phyloP scores from a whole-genome alignment of 495 filamentous ascomycete species.

The Copromyces sp. region DNA sequence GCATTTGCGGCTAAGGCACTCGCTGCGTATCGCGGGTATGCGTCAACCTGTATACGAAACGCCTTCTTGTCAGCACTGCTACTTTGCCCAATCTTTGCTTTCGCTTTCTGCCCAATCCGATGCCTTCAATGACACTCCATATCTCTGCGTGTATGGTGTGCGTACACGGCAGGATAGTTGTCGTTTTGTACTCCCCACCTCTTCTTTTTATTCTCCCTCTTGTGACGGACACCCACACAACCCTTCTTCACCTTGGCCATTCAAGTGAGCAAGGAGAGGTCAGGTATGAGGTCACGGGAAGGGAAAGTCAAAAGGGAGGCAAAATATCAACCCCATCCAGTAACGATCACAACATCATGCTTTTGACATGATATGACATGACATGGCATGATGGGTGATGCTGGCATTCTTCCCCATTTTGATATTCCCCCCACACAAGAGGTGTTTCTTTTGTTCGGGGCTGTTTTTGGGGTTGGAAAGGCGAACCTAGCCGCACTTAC shows the following conservation, averaged over 20 bases:
- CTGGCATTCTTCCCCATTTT: background rate
- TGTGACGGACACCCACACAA: background rate
- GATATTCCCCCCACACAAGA: background rate
- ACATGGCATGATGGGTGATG: background rate
- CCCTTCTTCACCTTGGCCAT: background rate
- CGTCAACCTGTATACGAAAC: slow-evolving; percentile 50
- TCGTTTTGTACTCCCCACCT: background rate
- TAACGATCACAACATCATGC: background rate
- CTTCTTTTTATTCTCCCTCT: background rate
- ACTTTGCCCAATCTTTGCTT: background rate
- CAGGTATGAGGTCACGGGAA: background rate
- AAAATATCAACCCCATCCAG: background rate
- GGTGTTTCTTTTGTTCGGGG: background rate
- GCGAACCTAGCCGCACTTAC: slow-evolving; percentile 21
- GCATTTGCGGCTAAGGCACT: slow-evolving; percentile 82
- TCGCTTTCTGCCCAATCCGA: slow-evolving; percentile 15
- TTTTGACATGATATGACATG: background rate
- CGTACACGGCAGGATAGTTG: background rate
- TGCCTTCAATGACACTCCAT: background rate
- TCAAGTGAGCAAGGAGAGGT: background rate
- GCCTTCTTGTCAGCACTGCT: slow-evolving; percentile 17
- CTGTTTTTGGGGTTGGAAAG: background rate
- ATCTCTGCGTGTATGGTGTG: background rate
- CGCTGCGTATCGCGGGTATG: slow-evolving; percentile 85
- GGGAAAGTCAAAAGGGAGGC: background rate